Percentiles rank a stretch among this genome's conserved stretches.
These are phyloP conservation scores for Candida sp. DNA, from an alignment of 1,139 yeast species.

Conservation along the genomic window DNA sequence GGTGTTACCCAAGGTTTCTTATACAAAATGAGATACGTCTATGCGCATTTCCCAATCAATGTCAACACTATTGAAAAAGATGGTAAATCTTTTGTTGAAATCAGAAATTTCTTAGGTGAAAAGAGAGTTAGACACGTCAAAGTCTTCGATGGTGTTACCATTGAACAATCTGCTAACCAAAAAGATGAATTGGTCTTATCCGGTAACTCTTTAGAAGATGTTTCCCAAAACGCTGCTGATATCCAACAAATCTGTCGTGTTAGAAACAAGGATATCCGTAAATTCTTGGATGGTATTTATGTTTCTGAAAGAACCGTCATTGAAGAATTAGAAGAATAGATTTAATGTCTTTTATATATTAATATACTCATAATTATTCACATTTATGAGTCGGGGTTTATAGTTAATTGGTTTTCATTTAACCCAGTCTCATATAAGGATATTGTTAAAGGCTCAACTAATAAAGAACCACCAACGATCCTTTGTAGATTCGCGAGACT, in stretches of 20 bases:
- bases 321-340: conserved; percentile 40
- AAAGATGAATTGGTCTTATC: conserved; percentile 92
- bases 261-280: conserved; percentile 99
- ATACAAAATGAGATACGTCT: conserved; percentile 99
- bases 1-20: conserved; percentile 99
- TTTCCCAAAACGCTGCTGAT: conserved; percentile 98
- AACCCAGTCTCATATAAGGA: conserved; percentile 32
- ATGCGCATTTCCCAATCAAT: conserved; percentile 99
- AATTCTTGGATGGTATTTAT: conserved; percentile 99
- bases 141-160: conserved; percentile 85
- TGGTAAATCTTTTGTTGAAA: conserved; percentile 78
- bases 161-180: conserved; percentile 76
- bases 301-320: conserved; percentile 95
- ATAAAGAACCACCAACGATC: conserved; percentile 65
- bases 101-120: conserved; percentile 99
- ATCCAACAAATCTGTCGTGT: conserved; percentile 98
- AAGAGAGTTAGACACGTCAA: conserved; percentile 88
- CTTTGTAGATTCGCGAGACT: conserved; percentile 14
- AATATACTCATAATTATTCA: conserved; percentile 19
- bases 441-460: conserved; percentile 55
- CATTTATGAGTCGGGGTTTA: conserved; percentile 19
- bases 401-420: conserved; percentile 27
- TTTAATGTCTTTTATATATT: conserved; percentile 14
- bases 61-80: conserved; percentile 82
- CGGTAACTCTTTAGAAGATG: conserved; percentile 98